Evolutionary conservation across 495 filamentous ascomycete genomes (phyloP), one percentile per base, ranked within the genome.

Genomic region (Durotheca rogersii): DNA sequence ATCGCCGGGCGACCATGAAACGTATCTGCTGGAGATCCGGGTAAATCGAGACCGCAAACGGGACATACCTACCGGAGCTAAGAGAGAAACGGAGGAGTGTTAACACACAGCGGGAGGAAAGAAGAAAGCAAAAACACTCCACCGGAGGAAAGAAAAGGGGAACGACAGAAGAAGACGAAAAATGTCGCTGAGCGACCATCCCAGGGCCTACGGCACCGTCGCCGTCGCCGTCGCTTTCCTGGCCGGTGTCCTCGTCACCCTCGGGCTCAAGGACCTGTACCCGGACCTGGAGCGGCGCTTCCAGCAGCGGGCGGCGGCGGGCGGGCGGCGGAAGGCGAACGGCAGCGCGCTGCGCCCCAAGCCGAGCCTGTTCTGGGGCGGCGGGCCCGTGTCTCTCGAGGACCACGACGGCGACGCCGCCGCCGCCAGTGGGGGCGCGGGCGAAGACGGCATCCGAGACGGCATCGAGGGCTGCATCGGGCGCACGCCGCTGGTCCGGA

Each of bases 391-490:
- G 14, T 61, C 64, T 23, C 76, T 82, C 19, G 77, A 81, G 63
- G 80, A 83, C 55, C 77, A 71, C 52, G 73, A 75, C 23, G 23
- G 23, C 4, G 23, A 27, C 23, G 4, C 23, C 23, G 23, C 4
- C 9, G 23, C 23, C 23, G 23, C 23, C n/a, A n/a, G n/a, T n/a
- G n/a, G n/a, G 17, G 47, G 51, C 21, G 53, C 47, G 12, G 30
- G 50, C 15, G 51, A 56, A 20, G 54, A 50, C 12, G 56, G 64
- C 51, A 67, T 74, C 10, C 67, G 69, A 6, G 82, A 88, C 30
- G 94, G 92, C 1, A 86, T 99, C 50, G 89, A 96, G 68, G 90
- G 88, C 29, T 88, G 84, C 60, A 96, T 99, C 60, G 94, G 93
- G 41, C 89, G 95, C 66, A 99, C 93, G 6, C 94, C 90, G 2